Conservation (phyloP, 176 grass and related monocot genomes). For the Poa annua region DNA sequence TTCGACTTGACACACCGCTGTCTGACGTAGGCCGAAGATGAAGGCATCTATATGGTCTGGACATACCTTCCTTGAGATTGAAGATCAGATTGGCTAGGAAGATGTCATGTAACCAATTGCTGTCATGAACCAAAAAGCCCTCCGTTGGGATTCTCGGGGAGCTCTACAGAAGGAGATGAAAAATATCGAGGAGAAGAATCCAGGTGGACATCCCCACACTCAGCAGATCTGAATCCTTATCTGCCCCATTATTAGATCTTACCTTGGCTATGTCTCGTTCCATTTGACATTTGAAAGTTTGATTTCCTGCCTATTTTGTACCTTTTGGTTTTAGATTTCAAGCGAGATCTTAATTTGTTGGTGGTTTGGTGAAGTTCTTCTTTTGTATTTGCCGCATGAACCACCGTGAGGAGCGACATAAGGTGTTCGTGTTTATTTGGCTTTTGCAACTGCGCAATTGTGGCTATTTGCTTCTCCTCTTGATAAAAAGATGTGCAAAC, state of each 20-base stretch:
- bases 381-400: not conserved
- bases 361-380: not conserved
- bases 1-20: not conserved
- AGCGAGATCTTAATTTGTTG: slow-evolving; percentile 2
- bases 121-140: not conserved
- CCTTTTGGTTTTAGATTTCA: not conserved
- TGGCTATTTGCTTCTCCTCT: not conserved
- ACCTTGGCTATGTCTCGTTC: not conserved
- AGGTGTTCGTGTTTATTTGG: slow-evolving; percentile 9
- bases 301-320: not conserved
- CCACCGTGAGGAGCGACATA: not conserved
- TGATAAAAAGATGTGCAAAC: not conserved
- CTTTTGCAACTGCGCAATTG: not conserved
- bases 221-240: not conserved
- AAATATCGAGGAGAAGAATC: slow-evolving; percentile 8
- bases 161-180: not conserved
- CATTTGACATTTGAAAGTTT: not conserved
- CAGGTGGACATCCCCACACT: not conserved
- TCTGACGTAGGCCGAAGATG: not conserved
- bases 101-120: not conserved
- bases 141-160: not conserved
- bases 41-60: not conserved
- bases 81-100: not conserved
- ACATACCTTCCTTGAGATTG: not conserved
- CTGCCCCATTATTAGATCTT: not conserved